phyloP scores from a whole-genome alignment of 306 rosid species.

The Corylus americana region DNA sequence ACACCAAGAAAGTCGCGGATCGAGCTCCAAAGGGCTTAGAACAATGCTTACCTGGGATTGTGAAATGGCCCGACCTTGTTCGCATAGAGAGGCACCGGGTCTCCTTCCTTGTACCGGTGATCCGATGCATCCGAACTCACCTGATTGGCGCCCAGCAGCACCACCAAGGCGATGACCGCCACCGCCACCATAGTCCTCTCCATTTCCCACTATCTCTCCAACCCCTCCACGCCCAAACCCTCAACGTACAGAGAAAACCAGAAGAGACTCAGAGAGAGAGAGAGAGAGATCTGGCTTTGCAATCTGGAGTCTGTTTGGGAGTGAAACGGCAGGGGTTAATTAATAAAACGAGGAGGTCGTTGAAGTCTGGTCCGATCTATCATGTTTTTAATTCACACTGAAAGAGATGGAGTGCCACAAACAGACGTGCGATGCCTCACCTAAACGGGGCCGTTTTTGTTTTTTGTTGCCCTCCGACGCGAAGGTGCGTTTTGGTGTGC shows the following conservation, averaged over 20 bases:
- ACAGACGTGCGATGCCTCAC: constrained; percentile 1
- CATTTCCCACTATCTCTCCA: constrained; percentile 23
- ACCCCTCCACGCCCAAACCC: not conserved
- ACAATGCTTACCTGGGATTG: constrained; percentile 45
- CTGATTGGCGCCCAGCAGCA: constrained; percentile 27
- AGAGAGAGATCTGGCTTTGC: constrained; percentile 3
- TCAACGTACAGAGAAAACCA: not conserved
- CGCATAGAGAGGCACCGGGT: constrained; percentile 48
- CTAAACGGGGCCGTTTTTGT: constrained; percentile 1
- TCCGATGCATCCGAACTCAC: constrained; percentile 41
- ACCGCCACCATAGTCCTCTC: constrained; percentile 38
- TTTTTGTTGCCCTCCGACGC: not conserved
- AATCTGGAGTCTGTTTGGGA: not conserved
- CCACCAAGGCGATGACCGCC: constrained; percentile 24
- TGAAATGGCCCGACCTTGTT: constrained; percentile 62
- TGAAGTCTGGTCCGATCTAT: not conserved
- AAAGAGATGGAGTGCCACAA: constrained; percentile 1
- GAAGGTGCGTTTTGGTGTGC: not conserved
- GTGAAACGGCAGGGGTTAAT: not conserved
- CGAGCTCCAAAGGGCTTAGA: not conserved
- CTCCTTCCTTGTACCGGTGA: constrained; percentile 52
- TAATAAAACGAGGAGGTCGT: not conserved
- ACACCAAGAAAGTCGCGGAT: not conserved
- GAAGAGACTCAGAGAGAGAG: not conserved
- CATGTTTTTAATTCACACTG: not conserved